Evolutionary conservation across 345 rosid genomes (phyloP).

Genomic region (Leavenworthia alabamica): DNA sequence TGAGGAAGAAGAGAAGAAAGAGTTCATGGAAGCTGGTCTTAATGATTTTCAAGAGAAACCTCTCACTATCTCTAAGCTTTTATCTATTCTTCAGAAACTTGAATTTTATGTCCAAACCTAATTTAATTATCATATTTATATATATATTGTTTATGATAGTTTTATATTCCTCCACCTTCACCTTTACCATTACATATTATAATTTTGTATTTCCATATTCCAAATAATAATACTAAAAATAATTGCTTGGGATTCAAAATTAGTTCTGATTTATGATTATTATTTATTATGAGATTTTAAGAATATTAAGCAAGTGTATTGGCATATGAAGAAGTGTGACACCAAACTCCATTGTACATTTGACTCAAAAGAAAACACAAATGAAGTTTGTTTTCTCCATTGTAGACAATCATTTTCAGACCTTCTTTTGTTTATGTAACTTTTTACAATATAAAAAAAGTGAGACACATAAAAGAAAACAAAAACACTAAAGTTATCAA

Average conservation of each 20-base stretch:
- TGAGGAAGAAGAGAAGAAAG: slow-evolving; percentile 36
- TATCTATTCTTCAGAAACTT: slow-evolving; percentile 40
- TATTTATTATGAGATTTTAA: neutral
- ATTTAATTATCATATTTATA: neutral
- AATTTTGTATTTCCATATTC: no score
- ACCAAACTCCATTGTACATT: neutral
- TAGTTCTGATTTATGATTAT: neutral
- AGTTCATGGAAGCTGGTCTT: slow-evolving; percentile 70
- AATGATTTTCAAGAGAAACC: slow-evolving; percentile 83
- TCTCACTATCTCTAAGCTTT: slow-evolving; percentile 54
- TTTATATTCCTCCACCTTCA: neutral
- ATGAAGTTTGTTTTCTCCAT: neutral
- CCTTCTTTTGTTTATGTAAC: no score
- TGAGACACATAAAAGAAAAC: no score
- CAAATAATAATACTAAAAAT: neutral
- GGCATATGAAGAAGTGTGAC: neutral
- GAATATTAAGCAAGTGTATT: neutral
- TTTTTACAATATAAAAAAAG: no score
- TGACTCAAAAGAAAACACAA: neutral
- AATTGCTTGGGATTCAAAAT: neutral
- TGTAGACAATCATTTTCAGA: no score
- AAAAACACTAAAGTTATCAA: no score
- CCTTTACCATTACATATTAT: neutral
- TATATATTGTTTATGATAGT: neutral
- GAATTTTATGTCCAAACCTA: slow-evolving; percentile 8